Evolutionary conservation across 495 filamentous ascomycete genomes (phyloP), one percentile per base, ranked within the genome.

Genomic region (Glutinoglossum americanum): DNA sequence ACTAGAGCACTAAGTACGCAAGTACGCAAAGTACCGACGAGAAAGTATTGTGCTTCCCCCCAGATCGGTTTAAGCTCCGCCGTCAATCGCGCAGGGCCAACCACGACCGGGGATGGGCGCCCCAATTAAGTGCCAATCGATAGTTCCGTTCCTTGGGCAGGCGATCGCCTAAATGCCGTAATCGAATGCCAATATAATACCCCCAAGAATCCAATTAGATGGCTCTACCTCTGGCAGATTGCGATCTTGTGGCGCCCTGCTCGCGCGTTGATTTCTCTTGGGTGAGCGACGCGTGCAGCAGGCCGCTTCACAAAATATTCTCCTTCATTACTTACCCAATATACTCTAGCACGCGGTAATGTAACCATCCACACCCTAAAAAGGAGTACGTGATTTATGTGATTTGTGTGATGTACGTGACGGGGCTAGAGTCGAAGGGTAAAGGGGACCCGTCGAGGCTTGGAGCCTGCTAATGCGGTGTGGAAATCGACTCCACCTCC

Each of bases 131-230:
- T 49, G 47, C 47, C 47, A 49, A 49, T 49, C 47, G 47, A 49
- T 49, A 49, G 37, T 17, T 17, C 21, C 4, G 25, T 27, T 49
- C 47, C 25, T 15, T n/a, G 5, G 19, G 23, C 47, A 25, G 5
- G 47, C 47, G 47, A 49, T 49, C 47, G 47, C 47, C 47, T 49
- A 49, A 49, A 49, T 49, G 47, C n/a, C n/a, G n/a, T 49, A 49
- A 49, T 49, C 47, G 47, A 49, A 49, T 49, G 47, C 47, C 47
- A 49, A 49, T 49, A 49, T 49, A 49, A 49, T 9, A n/a, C 9
- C 9, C 30, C 30, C 30, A 33, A 9, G 30, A 49, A 9, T 39
- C 47, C 47, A 49, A 49, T 49, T 15, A 49, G 47, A 49, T 21
- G 5, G 44, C n/a, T n/a, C 47, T 49, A 25, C 25, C 9, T 2